Evolutionary conservation across 257 asterid species (phyloP).

Genomic region (Jasminum sambac): DNA sequence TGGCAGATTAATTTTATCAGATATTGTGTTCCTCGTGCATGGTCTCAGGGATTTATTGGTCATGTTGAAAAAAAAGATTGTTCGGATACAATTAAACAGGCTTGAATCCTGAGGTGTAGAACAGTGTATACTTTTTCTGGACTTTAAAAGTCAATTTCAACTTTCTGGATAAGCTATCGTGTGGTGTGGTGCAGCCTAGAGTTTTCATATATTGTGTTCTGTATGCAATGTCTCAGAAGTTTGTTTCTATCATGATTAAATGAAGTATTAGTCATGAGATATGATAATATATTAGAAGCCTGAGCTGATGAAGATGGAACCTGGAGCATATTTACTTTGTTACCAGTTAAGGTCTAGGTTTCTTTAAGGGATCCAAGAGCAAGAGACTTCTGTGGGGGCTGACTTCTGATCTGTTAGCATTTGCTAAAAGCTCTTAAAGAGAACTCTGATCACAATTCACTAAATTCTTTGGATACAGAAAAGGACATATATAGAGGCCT

Average conservation of each 20-base stretch:
- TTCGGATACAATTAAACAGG: neutral
- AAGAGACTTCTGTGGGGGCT: neutral
- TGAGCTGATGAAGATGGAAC: neutral
- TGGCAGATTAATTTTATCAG: constrained; percentile 12
- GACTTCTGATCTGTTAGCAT: neutral
- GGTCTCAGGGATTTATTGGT: constrained; percentile 2
- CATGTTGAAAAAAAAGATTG: neutral
- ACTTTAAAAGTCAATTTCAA: neutral
- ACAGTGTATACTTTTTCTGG: neutral
- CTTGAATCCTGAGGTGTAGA: neutral
- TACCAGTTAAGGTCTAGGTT: neutral
- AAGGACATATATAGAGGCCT: neutral
- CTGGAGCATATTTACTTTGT: neutral
- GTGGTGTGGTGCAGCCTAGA: neutral
- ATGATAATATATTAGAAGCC: neutral
- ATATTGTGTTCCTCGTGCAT: constrained; percentile 9
- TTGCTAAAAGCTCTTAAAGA: neutral
- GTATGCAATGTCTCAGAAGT: neutral
- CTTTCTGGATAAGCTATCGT: neutral
- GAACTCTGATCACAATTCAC: neutral
- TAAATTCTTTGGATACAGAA: neutral
- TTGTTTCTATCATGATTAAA: neutral
- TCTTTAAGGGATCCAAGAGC: neutral
- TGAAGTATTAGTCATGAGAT: neutral
- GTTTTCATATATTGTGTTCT: neutral